Evolutionary conservation across 176 grass and related monocot species (phyloP), one percentile per base, ranked within the genome.

Genomic region (Themeda triandra): DNA sequence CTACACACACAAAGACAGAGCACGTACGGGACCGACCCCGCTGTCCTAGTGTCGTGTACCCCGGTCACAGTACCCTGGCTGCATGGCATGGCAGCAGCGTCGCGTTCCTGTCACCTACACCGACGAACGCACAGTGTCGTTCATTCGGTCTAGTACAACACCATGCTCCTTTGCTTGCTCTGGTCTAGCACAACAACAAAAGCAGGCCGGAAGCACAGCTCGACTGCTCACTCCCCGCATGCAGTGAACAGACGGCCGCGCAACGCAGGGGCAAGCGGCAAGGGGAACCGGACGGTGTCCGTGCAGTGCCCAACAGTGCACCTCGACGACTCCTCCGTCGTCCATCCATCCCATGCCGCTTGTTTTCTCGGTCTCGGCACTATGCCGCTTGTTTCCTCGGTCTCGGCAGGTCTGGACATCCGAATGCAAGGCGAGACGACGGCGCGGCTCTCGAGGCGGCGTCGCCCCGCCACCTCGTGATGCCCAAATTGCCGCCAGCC

Each of bases 81-180:
- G 42, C 42, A 5, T 3, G 41, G 40, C 63, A 71, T 39, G 4
- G 37, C 37, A 39, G 29, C 72, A 82, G 49, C 80, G 66, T 66
- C 36, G 27, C 18, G 86, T 83, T 79, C 63, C 48, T 75, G 67
- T 79, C 56, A 59, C 27, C 62, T 25, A 62, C 31, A 62, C 31
- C 13, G 10, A 25, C 56, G 8, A 5, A 3, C 14, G 10, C 32
- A 27, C 36, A 42, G 73, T 32, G 10, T 19, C 72, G 33, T 17
- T 39, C 32, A 18, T 4, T 42, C 27, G 41, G 62, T 65, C 37
- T 19, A 12, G 28, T 21, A n/a, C 66, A 24, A 19, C 49, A 30
- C n/a, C 3, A 21, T 36, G 35, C 75, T 8, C 7, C 75, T 14
- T 45, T 45, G 9, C 6, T 19, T 3, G 33, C 33, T 35, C 2